These are phyloP conservation scores for Pestalotiopsis sp. DNA, from an alignment of 2,329 filamentous ascomycete species.

Conservation along the genomic window DNA sequence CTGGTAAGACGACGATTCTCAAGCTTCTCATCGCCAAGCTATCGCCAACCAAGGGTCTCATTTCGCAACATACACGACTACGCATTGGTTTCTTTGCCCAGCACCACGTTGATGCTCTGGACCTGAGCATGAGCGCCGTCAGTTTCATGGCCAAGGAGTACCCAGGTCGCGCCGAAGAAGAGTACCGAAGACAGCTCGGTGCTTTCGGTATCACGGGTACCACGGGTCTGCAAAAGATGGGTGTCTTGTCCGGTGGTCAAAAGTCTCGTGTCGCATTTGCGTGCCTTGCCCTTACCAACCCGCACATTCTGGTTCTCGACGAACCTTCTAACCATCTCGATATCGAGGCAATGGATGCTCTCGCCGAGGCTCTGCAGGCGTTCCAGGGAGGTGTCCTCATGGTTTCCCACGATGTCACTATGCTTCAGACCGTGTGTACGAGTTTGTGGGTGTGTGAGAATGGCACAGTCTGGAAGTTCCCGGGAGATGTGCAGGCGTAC, in stretches of 20 bases:
- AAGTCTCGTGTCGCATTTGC: slow-evolving; percentile 98
- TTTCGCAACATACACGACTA: slow-evolving; percentile 85
- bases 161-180: slow-evolving; percentile 90
- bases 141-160: slow-evolving; percentile 95
- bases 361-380: slow-evolving; percentile 78
- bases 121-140: slow-evolving; percentile 86
- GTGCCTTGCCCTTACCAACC: slow-evolving; percentile 90
- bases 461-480: slow-evolving; percentile 94
- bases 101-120: slow-evolving; percentile 95
- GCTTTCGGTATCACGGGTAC: slow-evolving; percentile 91
- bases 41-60: slow-evolving; percentile 74
- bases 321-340: slow-evolving; percentile 98
- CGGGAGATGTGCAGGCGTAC: slow-evolving; percentile 92
- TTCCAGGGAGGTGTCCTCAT: slow-evolving; percentile 97
- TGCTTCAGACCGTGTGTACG: slow-evolving; percentile 94
- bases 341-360: slow-evolving; percentile 98
- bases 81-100: slow-evolving; percentile 97
- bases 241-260: slow-evolving; percentile 89
- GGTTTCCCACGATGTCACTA: slow-evolving; percentile 99
- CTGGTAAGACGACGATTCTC: slow-evolving; percentile 97
- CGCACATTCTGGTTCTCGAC: slow-evolving; percentile 96
- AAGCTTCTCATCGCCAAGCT: slow-evolving; percentile 95
- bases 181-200: slow-evolving; percentile 93
- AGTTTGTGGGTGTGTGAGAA: slow-evolving; percentile 96
- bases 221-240: slow-evolving; percentile 97